phyloP scores from a whole-genome alignment of 2,329 filamentous ascomycete species.

The Aspergillus luchuensis region DNA sequence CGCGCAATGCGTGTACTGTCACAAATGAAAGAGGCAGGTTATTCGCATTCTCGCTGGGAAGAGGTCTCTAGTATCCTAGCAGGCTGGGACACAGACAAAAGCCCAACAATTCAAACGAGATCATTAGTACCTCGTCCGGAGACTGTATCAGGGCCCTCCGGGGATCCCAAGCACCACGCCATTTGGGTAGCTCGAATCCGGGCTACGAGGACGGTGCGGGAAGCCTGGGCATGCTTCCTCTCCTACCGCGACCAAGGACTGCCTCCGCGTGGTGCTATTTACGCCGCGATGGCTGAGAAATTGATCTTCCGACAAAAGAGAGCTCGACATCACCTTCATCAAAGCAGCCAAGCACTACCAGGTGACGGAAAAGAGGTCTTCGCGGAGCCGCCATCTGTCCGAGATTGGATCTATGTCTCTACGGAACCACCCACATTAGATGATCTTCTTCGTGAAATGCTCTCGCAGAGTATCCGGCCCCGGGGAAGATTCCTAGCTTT shows the following conservation, averaged over 20 bases:
- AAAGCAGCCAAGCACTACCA: slow-evolving; percentile 43
- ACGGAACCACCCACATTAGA: slow-evolving; percentile 55
- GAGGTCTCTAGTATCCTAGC: slow-evolving; percentile 55
- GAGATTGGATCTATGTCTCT: slow-evolving; percentile 60
- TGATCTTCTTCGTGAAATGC: slow-evolving; percentile 56
- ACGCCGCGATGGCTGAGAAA: slow-evolving; percentile 61
- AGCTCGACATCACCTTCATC: slow-evolving; percentile 20
- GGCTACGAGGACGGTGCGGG: slow-evolving; percentile 61
- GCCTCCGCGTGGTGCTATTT: slow-evolving; percentile 46
- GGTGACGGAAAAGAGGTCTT: slow-evolving; percentile 60
- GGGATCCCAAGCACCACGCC: slow-evolving; percentile 29
- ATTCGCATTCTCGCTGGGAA: slow-evolving; percentile 55
- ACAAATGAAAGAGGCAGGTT: slow-evolving; percentile 63
- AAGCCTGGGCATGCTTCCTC: slow-evolving; percentile 67
- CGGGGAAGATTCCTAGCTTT: slow-evolving; percentile 49
- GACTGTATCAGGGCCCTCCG: slow-evolving; percentile 20
- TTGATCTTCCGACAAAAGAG: slow-evolving; percentile 45
- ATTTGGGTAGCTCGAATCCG: slow-evolving; percentile 61
- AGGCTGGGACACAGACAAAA: slow-evolving; percentile 65
- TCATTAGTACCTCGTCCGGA: slow-evolving; percentile 41
- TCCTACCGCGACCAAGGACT: slow-evolving; percentile 52
- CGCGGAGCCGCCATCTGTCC: slow-evolving; percentile 57
- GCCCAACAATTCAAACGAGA: slow-evolving; percentile 64
- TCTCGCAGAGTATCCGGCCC: slow-evolving; percentile 47
- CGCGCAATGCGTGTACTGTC: slow-evolving; percentile 58